These are phyloP conservation scores for Gynandropsis gynandra DNA, from an alignment of 345 rosid genomes.

Conservation along the genomic window DNA sequence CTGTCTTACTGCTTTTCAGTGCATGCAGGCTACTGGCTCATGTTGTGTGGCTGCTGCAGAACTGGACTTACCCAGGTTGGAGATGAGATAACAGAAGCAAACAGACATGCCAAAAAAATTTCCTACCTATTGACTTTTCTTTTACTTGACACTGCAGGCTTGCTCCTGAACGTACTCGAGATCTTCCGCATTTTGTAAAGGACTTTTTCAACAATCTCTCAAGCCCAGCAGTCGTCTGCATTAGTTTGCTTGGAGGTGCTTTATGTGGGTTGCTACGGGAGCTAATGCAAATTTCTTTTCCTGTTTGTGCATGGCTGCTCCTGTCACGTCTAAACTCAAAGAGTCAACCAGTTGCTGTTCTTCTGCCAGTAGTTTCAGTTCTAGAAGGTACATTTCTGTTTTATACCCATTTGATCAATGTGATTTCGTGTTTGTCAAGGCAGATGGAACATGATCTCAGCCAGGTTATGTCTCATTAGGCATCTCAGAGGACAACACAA, in stretches of 20 bases:
- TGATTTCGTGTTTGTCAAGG: constrained; percentile 7
- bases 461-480: constrained; percentile 21
- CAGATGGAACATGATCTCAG: constrained; percentile 10
- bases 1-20: constrained; percentile 37
- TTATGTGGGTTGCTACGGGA: constrained; percentile 52
- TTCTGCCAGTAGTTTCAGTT: constrained; percentile 56
- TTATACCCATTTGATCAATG: constrained; percentile 1
- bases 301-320: constrained; percentile 61
- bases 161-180: constrained; percentile 62
- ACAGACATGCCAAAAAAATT: constrained; percentile 13
- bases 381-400: constrained; percentile 54
- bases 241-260: constrained; percentile 59
- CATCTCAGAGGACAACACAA: constrained; percentile 39
- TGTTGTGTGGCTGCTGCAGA: constrained; percentile 27
- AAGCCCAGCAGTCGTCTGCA: constrained; percentile 51
- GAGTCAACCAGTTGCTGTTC: constrained; percentile 59
- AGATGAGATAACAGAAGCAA: constrained; percentile 19
- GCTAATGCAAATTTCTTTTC: constrained; percentile 42
- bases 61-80: constrained; percentile 44
- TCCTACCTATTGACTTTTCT: constrained; percentile 15
- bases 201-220: constrained; percentile 60
- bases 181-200: constrained; percentile 54
- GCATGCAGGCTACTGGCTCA: constrained; percentile 28
- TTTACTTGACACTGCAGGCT: constrained; percentile 45
- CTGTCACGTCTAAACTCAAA: constrained; percentile 56